Conservation (phyloP, 2,329 filamentous ascomycete species). For the Lachnellula cervina region DNA sequence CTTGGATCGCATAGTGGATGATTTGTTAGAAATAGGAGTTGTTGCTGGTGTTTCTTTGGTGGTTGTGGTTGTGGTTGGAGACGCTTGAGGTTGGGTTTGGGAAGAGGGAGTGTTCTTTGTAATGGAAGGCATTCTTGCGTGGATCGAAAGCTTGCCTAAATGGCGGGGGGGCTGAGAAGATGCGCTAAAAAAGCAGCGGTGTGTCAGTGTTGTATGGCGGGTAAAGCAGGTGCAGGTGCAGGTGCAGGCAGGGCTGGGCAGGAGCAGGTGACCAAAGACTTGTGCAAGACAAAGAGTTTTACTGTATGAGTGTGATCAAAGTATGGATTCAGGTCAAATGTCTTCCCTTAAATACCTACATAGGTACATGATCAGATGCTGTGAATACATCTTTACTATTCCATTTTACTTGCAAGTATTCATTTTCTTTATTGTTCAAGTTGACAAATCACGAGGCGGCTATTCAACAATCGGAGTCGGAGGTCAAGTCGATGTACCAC, state of each 20-base stretch:
- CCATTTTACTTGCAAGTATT: not conserved
- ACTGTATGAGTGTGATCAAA: not conserved
- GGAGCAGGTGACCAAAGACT: not conserved
- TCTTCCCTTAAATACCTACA: not conserved
- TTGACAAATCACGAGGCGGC: too few species aligned
- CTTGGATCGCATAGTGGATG: conserved; percentile 85
- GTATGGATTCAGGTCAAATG: too few species aligned
- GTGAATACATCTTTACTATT: not conserved
- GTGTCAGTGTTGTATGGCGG: not conserved
- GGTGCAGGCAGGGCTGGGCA: not conserved
- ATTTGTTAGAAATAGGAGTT: conserved; percentile 22
- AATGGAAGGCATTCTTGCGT: not conserved
- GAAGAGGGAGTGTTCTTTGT: conserved; percentile 1
- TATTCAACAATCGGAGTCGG: too few species aligned
- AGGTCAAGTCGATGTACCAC: too few species aligned
- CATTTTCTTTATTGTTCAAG: not conserved
- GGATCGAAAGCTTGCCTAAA: too few species aligned
- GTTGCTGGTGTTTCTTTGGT: conserved; percentile 3
- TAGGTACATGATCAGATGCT: not conserved
- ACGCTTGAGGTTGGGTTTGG: not conserved
- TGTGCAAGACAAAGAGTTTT: not conserved
- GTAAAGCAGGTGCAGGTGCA: not conserved
- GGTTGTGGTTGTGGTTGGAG: not conserved
- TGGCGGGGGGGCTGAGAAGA: too few species aligned
- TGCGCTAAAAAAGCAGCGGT: not conserved